Evolutionary conservation across 495 filamentous ascomycete species (phyloP).

Genomic region (Lasiosphaeria hispida): DNA sequence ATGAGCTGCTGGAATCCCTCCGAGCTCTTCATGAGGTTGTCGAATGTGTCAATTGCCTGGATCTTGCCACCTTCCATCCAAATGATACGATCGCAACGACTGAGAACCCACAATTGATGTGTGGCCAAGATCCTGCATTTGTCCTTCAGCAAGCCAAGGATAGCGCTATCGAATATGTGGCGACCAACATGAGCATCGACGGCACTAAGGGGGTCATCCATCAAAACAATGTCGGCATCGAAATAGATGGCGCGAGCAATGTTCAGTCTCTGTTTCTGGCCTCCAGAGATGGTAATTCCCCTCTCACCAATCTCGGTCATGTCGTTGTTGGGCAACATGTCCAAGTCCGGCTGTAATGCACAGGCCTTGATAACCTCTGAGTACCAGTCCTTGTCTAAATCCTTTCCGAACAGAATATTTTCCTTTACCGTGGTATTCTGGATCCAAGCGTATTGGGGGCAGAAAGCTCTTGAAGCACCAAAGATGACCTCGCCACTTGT

Average conservation of each 20-base stretch:
- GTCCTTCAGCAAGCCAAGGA: constrained; percentile 81
- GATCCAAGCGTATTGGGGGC: constrained; percentile 97
- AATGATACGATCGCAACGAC: constrained; percentile 83
- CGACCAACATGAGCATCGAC: constrained; percentile 87
- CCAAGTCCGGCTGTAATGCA: constrained; percentile 67
- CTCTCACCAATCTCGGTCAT: constrained; percentile 74
- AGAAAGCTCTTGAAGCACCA: constrained; percentile 80
- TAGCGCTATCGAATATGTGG: constrained; percentile 95
- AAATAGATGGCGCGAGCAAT: constrained; percentile 86
- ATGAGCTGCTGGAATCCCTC: constrained; percentile 75
- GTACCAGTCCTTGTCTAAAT: constrained; percentile 66
- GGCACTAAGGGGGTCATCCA: constrained; percentile 81
- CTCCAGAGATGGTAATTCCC: constrained; percentile 78
- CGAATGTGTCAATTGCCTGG: constrained; percentile 80
- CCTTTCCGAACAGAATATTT: constrained; percentile 89
- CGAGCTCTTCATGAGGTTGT: constrained; percentile 77
- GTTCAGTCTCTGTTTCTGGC: constrained; percentile 81
- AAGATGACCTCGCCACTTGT: constrained; percentile 70
- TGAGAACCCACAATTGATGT: constrained; percentile 90
- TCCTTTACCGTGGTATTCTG: constrained; percentile 83
- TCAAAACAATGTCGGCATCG: constrained; percentile 74
- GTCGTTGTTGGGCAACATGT: constrained; percentile 74
- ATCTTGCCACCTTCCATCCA: constrained; percentile 87
- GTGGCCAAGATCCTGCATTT: constrained; percentile 91
- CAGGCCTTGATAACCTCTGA: constrained; percentile 57